Conservation (phyloP, 768 basidiomycete genomes). For the Pulveroboletus sp. region DNA sequence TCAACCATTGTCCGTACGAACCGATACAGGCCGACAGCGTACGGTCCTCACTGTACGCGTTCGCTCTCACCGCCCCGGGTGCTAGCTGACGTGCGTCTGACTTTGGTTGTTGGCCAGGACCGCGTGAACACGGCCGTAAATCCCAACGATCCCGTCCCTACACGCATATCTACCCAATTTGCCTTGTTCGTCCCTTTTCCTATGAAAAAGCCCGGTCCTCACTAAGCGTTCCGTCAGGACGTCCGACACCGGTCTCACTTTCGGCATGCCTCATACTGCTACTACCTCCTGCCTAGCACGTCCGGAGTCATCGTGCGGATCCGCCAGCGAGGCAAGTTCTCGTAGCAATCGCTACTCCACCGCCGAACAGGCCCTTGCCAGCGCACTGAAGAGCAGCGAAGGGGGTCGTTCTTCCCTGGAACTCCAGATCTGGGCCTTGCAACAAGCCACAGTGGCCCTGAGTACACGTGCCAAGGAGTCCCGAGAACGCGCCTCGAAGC, state of each 20-base stretch:
- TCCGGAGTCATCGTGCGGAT: slow-evolving; percentile 25
- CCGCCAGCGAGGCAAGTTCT: slow-evolving; percentile 22
- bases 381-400: slow-evolving; percentile 32
- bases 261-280: slow-evolving; percentile 14
- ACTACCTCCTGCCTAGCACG: slow-evolving; percentile 4
- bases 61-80: too few species aligned
- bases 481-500: slow-evolving; percentile 36
- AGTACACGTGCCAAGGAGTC: slow-evolving; percentile 43
- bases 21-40: slow-evolving; percentile 10
- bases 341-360: slow-evolving; percentile 40
- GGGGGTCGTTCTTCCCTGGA: slow-evolving; percentile 36
- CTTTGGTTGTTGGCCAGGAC: slow-evolving; percentile 12
- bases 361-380: slow-evolving; percentile 41
- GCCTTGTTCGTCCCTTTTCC: slow-evolving; percentile 20
- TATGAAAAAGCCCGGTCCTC: slow-evolving; percentile 8
- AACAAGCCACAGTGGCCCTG: slow-evolving; percentile 40
- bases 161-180: slow-evolving; percentile 1
- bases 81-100: background rate
- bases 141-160: background rate
- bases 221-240: slow-evolving; percentile 18
- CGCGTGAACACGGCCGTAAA: slow-evolving; percentile 16
- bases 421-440: slow-evolving; percentile 44
- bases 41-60: slow-evolving; percentile 8
- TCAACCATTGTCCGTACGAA: slow-evolving; percentile 12
- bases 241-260: slow-evolving; percentile 15